Base-by-base conservation (phyloP, 768 basidiomycete genomes). In the Gyrodon lividus region DNA sequence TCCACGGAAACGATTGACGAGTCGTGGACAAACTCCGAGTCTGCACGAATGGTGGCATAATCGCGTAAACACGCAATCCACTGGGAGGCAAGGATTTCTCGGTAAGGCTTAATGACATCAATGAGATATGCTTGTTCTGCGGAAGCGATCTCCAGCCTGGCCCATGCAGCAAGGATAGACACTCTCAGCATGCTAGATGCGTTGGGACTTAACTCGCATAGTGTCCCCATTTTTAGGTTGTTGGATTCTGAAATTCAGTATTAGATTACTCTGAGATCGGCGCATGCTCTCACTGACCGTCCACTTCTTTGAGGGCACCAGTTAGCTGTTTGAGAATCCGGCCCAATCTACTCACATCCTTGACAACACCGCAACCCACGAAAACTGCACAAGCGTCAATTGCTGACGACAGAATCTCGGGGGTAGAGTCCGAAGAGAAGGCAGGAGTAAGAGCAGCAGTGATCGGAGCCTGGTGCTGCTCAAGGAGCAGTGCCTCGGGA, bases 381-480 rank as follows among this genome's bases (percentile, higher is more conserved):
- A 96, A 98, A 7, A 93, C 80, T 2, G 96, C 97, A 60, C 96
- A 98, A 9, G 93, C 88, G 63, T 93, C 84, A 16, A 98, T 85
- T 1, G 94, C 96, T 22, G 90, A 86, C 0, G 95, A 91, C 35
- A 98, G 64, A 28, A 98, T 95, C 65, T 99, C 96, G 0, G 96
- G 96, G 1, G 93, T 92, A 1, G 94, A 92, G 64, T 98, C 97
- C 0, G 92, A 79, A 1, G 92, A 93, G 63, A 99, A 98, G 0
- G 95, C 94, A 0, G 97, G 96, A 0, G 96, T 98, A 16, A 98
- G 77, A 0, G 97, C 97, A 17, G 97, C 93, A 2, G 96, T 97
- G 53, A 99, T 96, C 0, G 97, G 96, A 0, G 97, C 96, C 71
- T 99, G 97, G 68, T 97, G 89, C 67, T 99, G 97, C 65, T 99